Conservation (phyloP, 1,284 basidiomycete species). For the Rhodotorula sp. region DNA sequence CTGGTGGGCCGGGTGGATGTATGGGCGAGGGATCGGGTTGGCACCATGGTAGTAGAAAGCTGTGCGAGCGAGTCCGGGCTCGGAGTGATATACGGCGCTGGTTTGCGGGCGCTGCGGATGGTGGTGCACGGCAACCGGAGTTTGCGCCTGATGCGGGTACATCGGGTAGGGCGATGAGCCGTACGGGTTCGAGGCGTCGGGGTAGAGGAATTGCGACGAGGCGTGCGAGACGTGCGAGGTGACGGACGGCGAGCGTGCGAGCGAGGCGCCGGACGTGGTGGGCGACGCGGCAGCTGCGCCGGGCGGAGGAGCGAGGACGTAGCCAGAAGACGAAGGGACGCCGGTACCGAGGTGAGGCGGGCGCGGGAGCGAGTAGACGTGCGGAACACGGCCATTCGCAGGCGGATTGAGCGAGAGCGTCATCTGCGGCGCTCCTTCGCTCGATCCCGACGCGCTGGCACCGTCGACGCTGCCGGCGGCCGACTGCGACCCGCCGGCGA, state of each 20-base stretch:
- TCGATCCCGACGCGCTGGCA: not conserved
- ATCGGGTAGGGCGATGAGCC: slow-evolving; percentile 22
- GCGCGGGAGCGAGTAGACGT: slow-evolving; percentile 23
- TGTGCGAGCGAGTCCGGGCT: slow-evolving; percentile 7
- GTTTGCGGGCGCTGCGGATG: slow-evolving; percentile 4
- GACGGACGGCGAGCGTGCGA: not conserved
- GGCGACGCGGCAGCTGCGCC: not conserved
- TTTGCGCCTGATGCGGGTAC: slow-evolving; percentile 12
- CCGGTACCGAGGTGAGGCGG: slow-evolving; percentile 20
- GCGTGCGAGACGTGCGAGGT: not conserved
- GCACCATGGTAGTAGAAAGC: slow-evolving; percentile 9
- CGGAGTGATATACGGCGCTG: slow-evolving; percentile 17
- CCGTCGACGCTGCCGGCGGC: not conserved
- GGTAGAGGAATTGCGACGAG: slow-evolving; percentile 8
- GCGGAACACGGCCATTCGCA: not conserved
- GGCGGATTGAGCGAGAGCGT: not conserved
- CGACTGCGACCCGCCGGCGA: not conserved
- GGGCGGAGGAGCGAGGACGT: not conserved
- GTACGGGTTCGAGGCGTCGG: slow-evolving; percentile 16
- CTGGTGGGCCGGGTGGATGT: slow-evolving; percentile 18
- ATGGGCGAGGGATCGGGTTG: slow-evolving; percentile 8
- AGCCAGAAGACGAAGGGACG: not conserved
- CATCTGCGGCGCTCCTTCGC: not conserved
- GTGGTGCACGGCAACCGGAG: slow-evolving; percentile 18
- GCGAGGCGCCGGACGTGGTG: not conserved